Percentiles rank a stretch among this genome's conserved stretches.
phyloP scores from a whole-genome alignment of 106 monocot genomes.

The Iris macrosiphon region DNA sequence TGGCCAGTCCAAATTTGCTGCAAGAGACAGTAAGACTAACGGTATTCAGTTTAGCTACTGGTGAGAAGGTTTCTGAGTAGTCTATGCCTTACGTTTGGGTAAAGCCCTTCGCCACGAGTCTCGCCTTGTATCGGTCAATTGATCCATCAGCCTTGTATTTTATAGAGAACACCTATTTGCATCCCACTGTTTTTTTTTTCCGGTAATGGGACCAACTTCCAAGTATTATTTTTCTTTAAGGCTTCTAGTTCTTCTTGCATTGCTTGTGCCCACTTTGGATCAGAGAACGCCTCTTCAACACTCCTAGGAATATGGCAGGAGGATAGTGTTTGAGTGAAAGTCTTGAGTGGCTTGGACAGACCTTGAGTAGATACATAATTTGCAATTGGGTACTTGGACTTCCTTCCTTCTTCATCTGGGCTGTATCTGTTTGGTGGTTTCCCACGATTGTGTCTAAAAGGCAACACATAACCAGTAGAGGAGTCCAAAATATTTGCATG shows the following conservation, averaged over 20 bases:
- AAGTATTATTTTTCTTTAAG: neutral
- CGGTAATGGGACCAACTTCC: too few species aligned
- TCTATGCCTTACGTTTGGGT: neutral
- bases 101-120: neutral
- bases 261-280: neutral
- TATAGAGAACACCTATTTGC: neutral
- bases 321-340: neutral
- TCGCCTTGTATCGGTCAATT: neutral
- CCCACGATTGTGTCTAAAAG: conserved; percentile 7
- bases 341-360: neutral
- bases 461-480: neutral
- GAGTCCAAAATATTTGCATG: neutral
- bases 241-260: neutral
- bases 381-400: neutral
- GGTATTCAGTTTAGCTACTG: conserved; percentile 2
- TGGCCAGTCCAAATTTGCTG: conserved; percentile 1
- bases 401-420: neutral
- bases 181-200: neutral
- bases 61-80: conserved; percentile 1
- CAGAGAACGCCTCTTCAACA: too few species aligned
- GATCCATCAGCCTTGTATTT: neutral
- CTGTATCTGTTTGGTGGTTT: neutral
- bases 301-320: neutral
- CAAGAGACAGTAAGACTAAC: neutral
- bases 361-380: neutral